phyloP scores from a whole-genome alignment of 2,329 filamentous ascomycete species.

The Bipolaris bicolor region DNA sequence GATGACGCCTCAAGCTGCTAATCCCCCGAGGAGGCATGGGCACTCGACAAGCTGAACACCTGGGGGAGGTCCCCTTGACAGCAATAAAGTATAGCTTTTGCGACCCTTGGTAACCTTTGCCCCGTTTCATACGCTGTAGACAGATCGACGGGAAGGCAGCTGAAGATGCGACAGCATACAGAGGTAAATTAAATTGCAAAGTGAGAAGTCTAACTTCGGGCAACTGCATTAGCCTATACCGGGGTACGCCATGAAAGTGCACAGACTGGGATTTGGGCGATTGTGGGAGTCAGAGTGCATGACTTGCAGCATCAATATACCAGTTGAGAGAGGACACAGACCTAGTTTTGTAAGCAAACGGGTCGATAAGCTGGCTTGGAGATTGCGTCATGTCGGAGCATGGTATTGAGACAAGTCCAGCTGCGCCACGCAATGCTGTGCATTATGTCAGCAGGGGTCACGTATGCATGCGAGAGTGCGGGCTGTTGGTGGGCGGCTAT shows the following conservation, averaged over 20 bases:
- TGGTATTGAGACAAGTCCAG: neutral
- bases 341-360: neutral
- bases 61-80: neutral
- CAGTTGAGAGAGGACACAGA: neutral
- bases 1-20: neutral
- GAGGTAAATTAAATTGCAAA: neutral
- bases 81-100: neutral
- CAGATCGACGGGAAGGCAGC: neutral
- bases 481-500: neutral
- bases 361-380: conserved; percentile 3
- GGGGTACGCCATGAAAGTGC: neutral
- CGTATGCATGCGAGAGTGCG: neutral
- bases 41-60: neutral
- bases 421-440: neutral
- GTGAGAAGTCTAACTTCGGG: neutral
- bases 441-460: neutral
- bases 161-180: neutral
- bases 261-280: conserved; percentile 1
- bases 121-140: neutral
- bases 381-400: conserved; percentile 4
- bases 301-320: neutral
- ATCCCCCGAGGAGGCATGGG: neutral
- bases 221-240: conserved; percentile 12
- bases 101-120: neutral
- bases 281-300: neutral